phyloP scores from a whole-genome alignment of 2,329 filamentous ascomycete genomes.

The Triangularia setosa region DNA sequence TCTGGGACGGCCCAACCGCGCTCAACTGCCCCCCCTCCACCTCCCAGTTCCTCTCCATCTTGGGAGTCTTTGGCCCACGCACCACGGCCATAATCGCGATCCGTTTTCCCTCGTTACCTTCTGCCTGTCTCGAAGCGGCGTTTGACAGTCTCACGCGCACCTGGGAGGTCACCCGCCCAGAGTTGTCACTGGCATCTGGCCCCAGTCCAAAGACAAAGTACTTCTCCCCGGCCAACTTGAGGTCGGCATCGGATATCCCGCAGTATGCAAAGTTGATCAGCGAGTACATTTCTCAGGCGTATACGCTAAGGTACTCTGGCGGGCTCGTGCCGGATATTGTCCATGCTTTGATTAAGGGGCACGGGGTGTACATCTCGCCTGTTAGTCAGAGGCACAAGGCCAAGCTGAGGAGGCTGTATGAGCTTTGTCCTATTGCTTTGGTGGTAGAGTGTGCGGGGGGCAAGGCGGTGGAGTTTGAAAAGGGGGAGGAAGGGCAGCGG shows the following conservation, averaged over 20 bases:
- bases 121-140: slow-evolving; percentile 51
- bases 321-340: slow-evolving; percentile 59
- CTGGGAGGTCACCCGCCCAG: slow-evolving; percentile 39
- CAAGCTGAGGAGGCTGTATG: slow-evolving; percentile 57
- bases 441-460: slow-evolving; percentile 59
- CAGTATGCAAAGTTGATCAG: slow-evolving; percentile 48
- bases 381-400: slow-evolving; percentile 49
- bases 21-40: slow-evolving; percentile 37
- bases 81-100: slow-evolving; percentile 54
- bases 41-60: slow-evolving; percentile 46
- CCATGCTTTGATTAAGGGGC: slow-evolving; percentile 57
- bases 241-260: slow-evolving; percentile 49
- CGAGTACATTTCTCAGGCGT: slow-evolving; percentile 48
- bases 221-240: slow-evolving; percentile 60
- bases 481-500: too few species aligned
- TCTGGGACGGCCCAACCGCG: slow-evolving; percentile 51
- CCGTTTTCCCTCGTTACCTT: slow-evolving; percentile 35
- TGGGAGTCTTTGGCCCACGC: slow-evolving; percentile 53
- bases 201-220: slow-evolving; percentile 47
- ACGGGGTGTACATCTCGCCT: slow-evolving; percentile 58
- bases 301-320: slow-evolving; percentile 58
- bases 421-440: slow-evolving; percentile 57
- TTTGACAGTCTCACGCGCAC: slow-evolving; percentile 30
- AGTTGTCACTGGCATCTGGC: slow-evolving; percentile 28
- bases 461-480: slow-evolving; percentile 36